Percentiles rank a stretch among this genome's conserved stretches.
phyloP scores from a whole-genome alignment of 169 alveolate genomes.

The Plasmodium adleri region DNA sequence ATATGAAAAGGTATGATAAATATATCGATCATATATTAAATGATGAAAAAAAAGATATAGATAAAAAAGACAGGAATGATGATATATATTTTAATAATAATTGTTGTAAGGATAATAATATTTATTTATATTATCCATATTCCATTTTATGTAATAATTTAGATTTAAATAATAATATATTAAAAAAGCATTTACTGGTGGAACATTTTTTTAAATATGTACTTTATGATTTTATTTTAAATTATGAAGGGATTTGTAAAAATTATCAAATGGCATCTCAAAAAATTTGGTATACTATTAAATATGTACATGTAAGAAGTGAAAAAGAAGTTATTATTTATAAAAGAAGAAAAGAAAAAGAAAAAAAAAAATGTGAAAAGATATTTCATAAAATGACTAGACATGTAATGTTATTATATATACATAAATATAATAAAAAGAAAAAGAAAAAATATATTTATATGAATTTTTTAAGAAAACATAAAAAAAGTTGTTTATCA shows the following conservation, averaged over 20 bases:
- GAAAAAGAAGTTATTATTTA: constrained; percentile 14
- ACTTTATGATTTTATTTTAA: constrained; percentile 57
- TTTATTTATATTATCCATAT: constrained; percentile 59
- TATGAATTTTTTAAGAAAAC: constrained; percentile 23
- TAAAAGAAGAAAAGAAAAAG: constrained; percentile 20
- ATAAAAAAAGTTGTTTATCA: constrained; percentile 1
- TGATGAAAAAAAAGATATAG: background rate
- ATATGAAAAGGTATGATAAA: constrained; percentile 24
- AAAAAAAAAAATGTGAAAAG: constrained; percentile 47
- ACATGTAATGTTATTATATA: constrained; percentile 17
- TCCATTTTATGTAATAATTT: constrained; percentile 52
- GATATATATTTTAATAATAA: background rate
- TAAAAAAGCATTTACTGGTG: constrained; percentile 63
- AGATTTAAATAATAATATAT: constrained; percentile 46
- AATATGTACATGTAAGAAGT: constrained; percentile 32
- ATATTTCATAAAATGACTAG: constrained; percentile 49
- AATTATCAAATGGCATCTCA: background rate
- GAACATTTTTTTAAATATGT: constrained; percentile 61
- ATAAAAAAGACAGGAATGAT: background rate
- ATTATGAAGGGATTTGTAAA: constrained; percentile 47
- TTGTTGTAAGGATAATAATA: constrained; percentile 20
- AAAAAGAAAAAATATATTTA: constrained; percentile 28
- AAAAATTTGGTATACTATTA: constrained; percentile 27
- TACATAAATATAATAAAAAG: constrained; percentile 23
- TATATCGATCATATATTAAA: constrained; percentile 25